A percentile compares a stretch with the other conserved stretches of the same genome.
These are phyloP conservation scores for Pestalotiopsis fici DNA, from an alignment of 2,329 filamentous ascomycete genomes.

Conservation along the genomic window DNA sequence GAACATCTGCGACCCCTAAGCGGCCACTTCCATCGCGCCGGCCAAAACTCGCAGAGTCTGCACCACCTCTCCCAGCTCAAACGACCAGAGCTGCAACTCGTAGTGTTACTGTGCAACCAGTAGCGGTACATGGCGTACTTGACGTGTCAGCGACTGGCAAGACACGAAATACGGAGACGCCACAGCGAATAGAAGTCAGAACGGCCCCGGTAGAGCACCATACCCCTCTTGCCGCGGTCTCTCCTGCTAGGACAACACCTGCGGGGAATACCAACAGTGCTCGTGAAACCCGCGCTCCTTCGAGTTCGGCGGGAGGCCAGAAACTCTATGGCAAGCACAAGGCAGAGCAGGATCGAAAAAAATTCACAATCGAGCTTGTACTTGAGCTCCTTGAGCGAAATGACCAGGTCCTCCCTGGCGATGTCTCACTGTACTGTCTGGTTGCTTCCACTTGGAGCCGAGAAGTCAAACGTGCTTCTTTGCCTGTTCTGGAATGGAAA, in stretches of 20 bases:
- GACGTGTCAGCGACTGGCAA: background rate
- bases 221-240: background rate
- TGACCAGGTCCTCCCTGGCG: conserved; percentile 52
- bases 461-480: conserved; percentile 32
- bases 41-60: conserved; percentile 10
- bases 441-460: conserved; percentile 45
- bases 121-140: conserved; percentile 6
- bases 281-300: background rate
- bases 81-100: background rate
- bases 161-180: background rate
- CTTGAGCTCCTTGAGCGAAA: conserved; percentile 36
- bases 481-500: conserved; percentile 36
- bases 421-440: conserved; percentile 49
- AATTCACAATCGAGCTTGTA: conserved; percentile 5
- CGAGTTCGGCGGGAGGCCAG: background rate
- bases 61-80: background rate
- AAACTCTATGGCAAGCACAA: background rate
- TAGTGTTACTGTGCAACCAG: background rate
- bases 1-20: background rate
- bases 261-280: background rate
- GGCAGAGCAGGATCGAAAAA: background rate
- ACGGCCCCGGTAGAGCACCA: background rate
- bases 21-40: background rate
- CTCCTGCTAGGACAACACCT: background rate
- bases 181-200: background rate